Base-by-base conservation (phyloP, 306 rosid genomes). In the Prosopis cineraria region DNA sequence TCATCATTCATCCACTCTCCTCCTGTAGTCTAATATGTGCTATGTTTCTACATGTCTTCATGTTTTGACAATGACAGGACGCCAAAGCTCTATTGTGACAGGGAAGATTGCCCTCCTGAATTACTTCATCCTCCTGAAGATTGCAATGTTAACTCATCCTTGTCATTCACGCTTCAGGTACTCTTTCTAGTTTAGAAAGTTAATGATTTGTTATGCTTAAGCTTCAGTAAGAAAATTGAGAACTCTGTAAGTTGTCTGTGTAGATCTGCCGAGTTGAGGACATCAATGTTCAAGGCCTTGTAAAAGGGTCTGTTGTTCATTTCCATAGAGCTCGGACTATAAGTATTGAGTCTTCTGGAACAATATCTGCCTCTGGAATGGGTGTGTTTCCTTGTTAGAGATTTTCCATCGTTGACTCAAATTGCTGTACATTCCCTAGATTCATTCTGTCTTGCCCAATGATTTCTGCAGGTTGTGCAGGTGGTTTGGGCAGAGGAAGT, bases 241-340 rank as follows among this genome's bases (percentile, higher is more conserved):
- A 64, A 41, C 68, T 59, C 66, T 76, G 19, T 22, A 48, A 76
- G 74, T 64, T 89, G 60, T 20, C 37, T 75, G 74, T 84, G 64
- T 83, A 96, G 99, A 88, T 96, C 78, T 96, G 99, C 81, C 93
- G 99, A 39, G 98, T 93, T 62, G 99, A 96, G 88, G 98, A 96
- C 77, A 75, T 96, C 72, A 84, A 78, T 65, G 95, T 93, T 80
- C 91, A 89, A 84, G 99, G 99, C 84, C 92, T 91, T 72, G 82
- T 96, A 73, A 84, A 96, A 84, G 99, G 99, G 62, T 93, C 99
- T 29, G 98, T 96, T 73, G 94, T 96, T 83, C 96, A 93, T 89
- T 96, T 96, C 79, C 98, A 96, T 84, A 80, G 99, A 89, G 98
- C 99, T 81, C 89, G 99, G 84, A 89, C 97, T 37, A 88, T 96